Base-by-base conservation (phyloP, 352 stramenopile species). In the Pythium oligandrum region DNA sequence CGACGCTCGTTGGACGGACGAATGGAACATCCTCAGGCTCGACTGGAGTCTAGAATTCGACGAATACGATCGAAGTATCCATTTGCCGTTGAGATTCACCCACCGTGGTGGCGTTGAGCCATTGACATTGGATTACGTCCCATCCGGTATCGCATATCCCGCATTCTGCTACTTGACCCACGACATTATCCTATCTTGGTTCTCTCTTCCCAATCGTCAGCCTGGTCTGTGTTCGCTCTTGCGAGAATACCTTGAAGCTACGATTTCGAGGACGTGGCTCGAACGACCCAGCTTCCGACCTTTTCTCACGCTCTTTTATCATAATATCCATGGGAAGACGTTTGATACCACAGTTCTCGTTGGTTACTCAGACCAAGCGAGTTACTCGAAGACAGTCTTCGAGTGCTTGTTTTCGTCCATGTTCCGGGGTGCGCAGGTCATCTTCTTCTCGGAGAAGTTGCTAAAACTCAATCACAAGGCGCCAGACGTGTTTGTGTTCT, bases 401-500 rank as follows among this genome's bases (percentile, higher is more conserved):
- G 69, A 82, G 50, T 77, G 68, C 11, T 26, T 83, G 3, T 63
- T 84, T 4, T 32, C 54, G 0, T 31, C 45, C 0, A 44, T 71
- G 4, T 82, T 72, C 9, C 36, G 45, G 1, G 36, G 59, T 0
- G 33, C 58, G 1, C 57, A 70, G 3, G 48, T 83, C 31, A n/a
- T 72, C 1, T 49, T 83, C 0, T 33, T 78, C 9, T 52, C 66
- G 10, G 61, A 71, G 17, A 2, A 17, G 6, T 40, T 35, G 10
- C 8, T 55, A 1, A 17, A 49, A 5, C 5, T 36, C 3, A 5
- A 62, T 30, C 59, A 60, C 6, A 6, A 67, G 11, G 33, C 43
- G 6, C 61, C 72, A 4, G 70, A 78, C n/a, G 62, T 86, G 2
- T 58, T 73, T 3, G 52, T 86, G 3, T 75, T 77, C 31, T 54